phyloP scores from a whole-genome alignment of 139 green algal genomes.

The Coelastrella sp. region DNA sequence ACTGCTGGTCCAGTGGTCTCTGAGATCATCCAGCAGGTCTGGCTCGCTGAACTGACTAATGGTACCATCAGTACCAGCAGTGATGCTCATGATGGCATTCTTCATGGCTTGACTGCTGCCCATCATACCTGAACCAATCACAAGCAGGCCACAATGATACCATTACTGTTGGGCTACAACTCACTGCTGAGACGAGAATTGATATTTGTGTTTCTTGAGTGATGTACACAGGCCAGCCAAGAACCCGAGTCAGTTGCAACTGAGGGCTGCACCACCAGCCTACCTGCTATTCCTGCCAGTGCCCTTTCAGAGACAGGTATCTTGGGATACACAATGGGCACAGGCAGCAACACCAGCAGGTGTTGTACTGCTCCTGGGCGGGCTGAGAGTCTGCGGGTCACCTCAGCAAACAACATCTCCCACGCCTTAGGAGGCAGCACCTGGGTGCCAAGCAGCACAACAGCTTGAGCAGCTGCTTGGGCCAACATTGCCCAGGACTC shows the following conservation, averaged over 20 bases:
- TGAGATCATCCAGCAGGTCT: constrained; percentile 74
- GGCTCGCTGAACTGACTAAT: constrained; percentile 53
- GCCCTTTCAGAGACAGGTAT: constrained; percentile 55
- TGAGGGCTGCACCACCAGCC: not conserved
- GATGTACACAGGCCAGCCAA: no score
- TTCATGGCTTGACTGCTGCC: constrained; percentile 12
- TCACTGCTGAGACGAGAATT: no score
- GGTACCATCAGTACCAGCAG: not conserved
- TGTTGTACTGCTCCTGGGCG: constrained; percentile 60
- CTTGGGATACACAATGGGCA: constrained; percentile 71
- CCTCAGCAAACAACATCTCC: constrained; percentile 33
- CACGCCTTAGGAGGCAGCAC: not conserved
- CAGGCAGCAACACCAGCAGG: constrained; percentile 66
- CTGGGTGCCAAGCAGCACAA: no score
- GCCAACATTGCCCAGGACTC: no score
- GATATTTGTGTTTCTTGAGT: no score
- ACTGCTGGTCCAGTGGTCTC: constrained; percentile 70
- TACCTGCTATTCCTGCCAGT: constrained; percentile 30
- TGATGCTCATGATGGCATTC: not conserved
- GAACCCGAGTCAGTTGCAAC: no score
- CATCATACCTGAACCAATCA: constrained; percentile 3
- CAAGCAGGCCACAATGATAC: not conserved
- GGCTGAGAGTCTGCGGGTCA: constrained; percentile 2
- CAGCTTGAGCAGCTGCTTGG: no score
- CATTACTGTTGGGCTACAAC: no score